Percentiles rank a stretch among this genome's conserved stretches.
Conservation (phyloP, 495 filamentous ascomycete species). For the Hypoxylon fuscum region DNA sequence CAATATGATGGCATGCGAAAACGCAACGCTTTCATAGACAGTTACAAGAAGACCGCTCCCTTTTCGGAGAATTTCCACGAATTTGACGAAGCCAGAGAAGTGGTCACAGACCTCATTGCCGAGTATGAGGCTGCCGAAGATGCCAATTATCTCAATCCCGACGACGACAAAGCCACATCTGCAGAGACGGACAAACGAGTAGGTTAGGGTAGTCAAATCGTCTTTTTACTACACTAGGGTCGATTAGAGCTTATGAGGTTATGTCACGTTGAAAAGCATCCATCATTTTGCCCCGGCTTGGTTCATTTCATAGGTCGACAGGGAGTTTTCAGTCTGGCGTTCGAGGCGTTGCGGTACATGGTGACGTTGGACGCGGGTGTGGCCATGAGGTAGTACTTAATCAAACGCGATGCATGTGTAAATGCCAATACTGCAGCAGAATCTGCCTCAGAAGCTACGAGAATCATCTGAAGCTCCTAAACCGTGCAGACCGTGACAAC, state of each 20-base stretch:
- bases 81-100: conserved; percentile 92
- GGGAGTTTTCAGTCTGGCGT: conserved; percentile 23
- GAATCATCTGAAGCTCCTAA: conserved; percentile 13
- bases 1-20: conserved; percentile 94
- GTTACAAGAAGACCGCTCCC: conserved; percentile 91
- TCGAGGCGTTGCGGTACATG: conserved; percentile 28
- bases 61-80: conserved; percentile 91
- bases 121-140: conserved; percentile 97
- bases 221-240: too few relatives aligned
- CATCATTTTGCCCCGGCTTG: conserved; percentile 5
- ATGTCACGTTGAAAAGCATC: conserved; percentile 20
- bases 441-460: conserved; percentile 6
- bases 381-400: neutral
- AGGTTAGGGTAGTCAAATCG: conserved; percentile 20
- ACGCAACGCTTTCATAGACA: conserved; percentile 94
- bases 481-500: neutral
- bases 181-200: conserved; percentile 58
- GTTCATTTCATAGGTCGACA: too few relatives aligned
- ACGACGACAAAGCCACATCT: conserved; percentile 55
- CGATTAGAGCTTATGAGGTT: conserved; percentile 13
- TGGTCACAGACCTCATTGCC: conserved; percentile 84
- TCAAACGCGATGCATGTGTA: neutral
- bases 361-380: conserved; percentile 1
- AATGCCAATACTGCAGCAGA: conserved; percentile 10
- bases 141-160: conserved; percentile 82